phyloP scores from a whole-genome alignment of 2,329 filamentous ascomycete species.

The Talaromyces islandicus region DNA sequence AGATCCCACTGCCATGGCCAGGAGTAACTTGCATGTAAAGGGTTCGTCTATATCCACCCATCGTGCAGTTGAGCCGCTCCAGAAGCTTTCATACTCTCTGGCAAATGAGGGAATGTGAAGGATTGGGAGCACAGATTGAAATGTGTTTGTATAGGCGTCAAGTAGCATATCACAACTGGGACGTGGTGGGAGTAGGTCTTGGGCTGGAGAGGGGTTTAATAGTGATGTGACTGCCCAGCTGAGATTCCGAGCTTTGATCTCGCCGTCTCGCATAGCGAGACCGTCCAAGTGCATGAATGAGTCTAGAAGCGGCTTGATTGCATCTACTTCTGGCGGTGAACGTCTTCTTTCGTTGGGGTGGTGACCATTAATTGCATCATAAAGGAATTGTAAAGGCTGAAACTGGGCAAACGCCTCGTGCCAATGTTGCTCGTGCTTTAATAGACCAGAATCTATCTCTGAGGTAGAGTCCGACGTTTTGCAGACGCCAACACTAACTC shows the following conservation, averaged over 20 bases:
- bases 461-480: background rate
- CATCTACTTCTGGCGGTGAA: background rate
- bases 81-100: background rate
- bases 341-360: background rate
- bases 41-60: background rate
- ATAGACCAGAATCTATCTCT: background rate
- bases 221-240: background rate
- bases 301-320: background rate
- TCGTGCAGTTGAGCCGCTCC: background rate
- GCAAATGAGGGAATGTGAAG: background rate
- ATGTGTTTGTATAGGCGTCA: background rate
- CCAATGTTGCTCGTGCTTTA: background rate
- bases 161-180: background rate
- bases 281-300: background rate
- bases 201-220: background rate
- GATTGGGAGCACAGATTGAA: background rate
- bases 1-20: background rate
- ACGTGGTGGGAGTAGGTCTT: background rate
- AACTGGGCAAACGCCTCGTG: background rate
- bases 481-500: background rate
- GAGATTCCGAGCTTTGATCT: background rate
- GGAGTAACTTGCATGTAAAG: background rate
- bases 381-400: background rate
- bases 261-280: background rate
- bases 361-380: background rate